A percentile compares a stretch with the other conserved stretches of the same genome.
Evolutionary conservation across 2,329 filamentous ascomycete genomes (phyloP).

Genomic region (Epicoccum sorghinum): DNA sequence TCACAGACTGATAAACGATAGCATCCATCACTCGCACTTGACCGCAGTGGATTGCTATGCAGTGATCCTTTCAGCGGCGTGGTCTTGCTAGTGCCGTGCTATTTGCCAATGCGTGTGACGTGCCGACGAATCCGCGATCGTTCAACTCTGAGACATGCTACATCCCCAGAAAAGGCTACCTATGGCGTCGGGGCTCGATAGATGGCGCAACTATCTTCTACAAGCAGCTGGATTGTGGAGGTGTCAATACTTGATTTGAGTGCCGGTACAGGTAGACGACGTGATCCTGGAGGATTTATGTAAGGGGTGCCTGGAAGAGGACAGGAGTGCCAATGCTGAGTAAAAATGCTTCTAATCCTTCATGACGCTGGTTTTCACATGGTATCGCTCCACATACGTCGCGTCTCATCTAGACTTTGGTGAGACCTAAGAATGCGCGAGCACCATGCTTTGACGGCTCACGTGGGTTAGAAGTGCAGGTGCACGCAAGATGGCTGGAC

Average conservation of each 20-base stretch:
- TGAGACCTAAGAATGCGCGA: neutral
- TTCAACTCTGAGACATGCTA: conserved; percentile 6
- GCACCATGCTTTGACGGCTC: neutral
- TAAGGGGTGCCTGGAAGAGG: conserved; percentile 1
- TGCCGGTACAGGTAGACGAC: conserved; percentile 2
- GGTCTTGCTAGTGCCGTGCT: neutral
- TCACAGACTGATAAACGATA: conserved; percentile 4
- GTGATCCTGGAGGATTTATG: conserved; percentile 4
- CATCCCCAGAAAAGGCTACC: neutral
- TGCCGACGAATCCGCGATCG: neutral
- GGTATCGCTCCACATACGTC: neutral
- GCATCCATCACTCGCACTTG: neutral
- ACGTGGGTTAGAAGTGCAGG: neutral
- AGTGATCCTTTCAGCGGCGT: conserved; percentile 10
- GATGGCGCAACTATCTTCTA: conserved; percentile 3
- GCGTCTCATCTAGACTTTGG: too few relatives aligned
- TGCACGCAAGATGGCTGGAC: neutral
- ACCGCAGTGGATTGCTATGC: neutral
- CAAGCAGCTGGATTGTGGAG: conserved; percentile 2
- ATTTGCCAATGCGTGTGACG: conserved; percentile 5
- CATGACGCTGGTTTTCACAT: neutral
- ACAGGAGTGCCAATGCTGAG: neutral
- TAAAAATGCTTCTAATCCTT: conserved; percentile 4
- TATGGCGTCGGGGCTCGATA: conserved; percentile 1
- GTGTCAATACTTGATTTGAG: neutral